Evolutionary conservation across 805 yeast species (phyloP).

Genomic region (Cyberlindnera americana): DNA sequence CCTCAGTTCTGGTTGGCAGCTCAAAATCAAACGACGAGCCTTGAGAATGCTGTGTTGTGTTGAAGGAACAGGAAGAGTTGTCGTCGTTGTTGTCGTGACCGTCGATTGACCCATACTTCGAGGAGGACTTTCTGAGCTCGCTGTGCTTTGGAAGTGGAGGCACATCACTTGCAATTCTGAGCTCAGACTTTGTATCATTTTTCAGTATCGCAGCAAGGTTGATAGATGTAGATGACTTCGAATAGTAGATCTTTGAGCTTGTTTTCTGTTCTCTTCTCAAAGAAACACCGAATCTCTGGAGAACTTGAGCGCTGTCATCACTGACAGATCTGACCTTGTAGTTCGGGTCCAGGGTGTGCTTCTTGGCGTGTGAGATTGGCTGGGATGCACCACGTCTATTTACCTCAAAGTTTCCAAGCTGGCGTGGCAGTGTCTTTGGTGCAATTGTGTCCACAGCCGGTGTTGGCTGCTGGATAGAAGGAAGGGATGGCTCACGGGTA

Average conservation of each 20-base stretch:
- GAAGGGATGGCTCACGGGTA: neutral
- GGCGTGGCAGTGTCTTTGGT: slow-evolving; percentile 13
- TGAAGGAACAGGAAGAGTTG: slow-evolving; percentile 5
- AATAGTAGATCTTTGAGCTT: slow-evolving; percentile 25
- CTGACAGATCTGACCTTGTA: slow-evolving; percentile 18
- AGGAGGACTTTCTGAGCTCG: slow-evolving; percentile 22
- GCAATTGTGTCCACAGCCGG: neutral
- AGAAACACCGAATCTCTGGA: slow-evolving; percentile 24
- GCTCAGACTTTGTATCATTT: slow-evolving; percentile 8
- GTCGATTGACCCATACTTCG: slow-evolving; percentile 24
- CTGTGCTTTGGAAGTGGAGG: slow-evolving; percentile 16
- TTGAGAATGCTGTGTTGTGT: slow-evolving; percentile 16
- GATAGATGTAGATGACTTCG: slow-evolving; percentile 28
- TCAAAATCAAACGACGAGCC: slow-evolving; percentile 28
- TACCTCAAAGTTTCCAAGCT: slow-evolving; percentile 16
- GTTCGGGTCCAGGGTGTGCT: slow-evolving; percentile 26
- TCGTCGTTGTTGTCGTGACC: slow-evolving; percentile 2
- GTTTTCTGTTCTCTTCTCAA: slow-evolving; percentile 17
- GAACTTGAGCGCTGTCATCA: slow-evolving; percentile 19
- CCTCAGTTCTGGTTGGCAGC: slow-evolving; percentile 23
- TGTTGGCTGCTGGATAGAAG: neutral
- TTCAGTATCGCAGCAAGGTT: slow-evolving; percentile 25
- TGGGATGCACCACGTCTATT: slow-evolving; percentile 21
- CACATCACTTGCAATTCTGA: slow-evolving; percentile 6
- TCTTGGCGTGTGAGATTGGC: slow-evolving; percentile 17